Percentiles rank a stretch among this genome's conserved stretches.
Evolutionary conservation across 352 stramenopile species (phyloP).

Genomic region (Pythium monospermum): DNA sequence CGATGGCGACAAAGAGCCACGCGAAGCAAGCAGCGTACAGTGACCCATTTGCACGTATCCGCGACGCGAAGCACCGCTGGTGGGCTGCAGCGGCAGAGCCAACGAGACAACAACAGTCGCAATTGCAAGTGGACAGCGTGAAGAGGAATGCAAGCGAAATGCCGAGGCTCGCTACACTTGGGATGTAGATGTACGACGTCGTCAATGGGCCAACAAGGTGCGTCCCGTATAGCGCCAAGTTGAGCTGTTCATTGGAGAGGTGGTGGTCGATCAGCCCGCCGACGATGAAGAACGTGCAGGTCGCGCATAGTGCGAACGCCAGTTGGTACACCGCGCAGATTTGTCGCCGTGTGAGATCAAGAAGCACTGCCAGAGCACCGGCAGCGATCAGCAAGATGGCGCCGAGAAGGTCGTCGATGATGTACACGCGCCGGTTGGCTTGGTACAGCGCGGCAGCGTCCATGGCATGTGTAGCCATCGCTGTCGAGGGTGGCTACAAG

Average conservation of each 20-base stretch:
- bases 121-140: slow-evolving; percentile 52
- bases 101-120: slow-evolving; percentile 65
- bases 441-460: slow-evolving; percentile 17
- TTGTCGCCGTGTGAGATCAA: slow-evolving; percentile 68
- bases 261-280: slow-evolving; percentile 71
- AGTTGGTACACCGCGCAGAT: slow-evolving; percentile 70
- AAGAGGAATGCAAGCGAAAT: slow-evolving; percentile 37
- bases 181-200: slow-evolving; percentile 65
- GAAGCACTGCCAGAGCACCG: slow-evolving; percentile 34
- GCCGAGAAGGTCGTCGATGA: slow-evolving; percentile 74
- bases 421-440: slow-evolving; percentile 41
- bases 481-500: not conserved
- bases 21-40: slow-evolving; percentile 46
- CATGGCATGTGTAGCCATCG: not conserved
- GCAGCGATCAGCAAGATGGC: slow-evolving; percentile 54
- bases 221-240: slow-evolving; percentile 56
- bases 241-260: slow-evolving; percentile 64
- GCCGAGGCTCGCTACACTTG: slow-evolving; percentile 28
- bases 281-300: slow-evolving; percentile 53
- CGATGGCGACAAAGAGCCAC: slow-evolving; percentile 48
- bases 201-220: slow-evolving; percentile 41
- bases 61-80: slow-evolving; percentile 38
- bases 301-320: slow-evolving; percentile 50
- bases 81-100: slow-evolving; percentile 30
- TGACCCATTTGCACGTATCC: slow-evolving; percentile 46